These are phyloP conservation scores for Dacryopinax spathularia DNA, from an alignment of 768 basidiomycete genomes.

Conservation along the genomic window DNA sequence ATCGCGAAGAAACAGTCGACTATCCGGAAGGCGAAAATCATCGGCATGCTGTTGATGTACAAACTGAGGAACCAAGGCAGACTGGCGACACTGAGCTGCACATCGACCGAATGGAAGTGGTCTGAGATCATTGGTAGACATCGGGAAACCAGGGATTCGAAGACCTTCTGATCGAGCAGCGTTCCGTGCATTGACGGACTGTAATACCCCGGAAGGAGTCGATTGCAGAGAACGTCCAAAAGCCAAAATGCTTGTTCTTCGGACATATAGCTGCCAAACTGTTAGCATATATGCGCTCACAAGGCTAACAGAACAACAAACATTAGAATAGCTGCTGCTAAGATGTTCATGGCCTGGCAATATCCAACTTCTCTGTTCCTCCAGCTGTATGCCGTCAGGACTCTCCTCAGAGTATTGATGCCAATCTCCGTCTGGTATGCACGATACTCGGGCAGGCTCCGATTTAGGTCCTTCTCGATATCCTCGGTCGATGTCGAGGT, in stretches of 20 bases:
- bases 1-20: constrained; percentile 98
- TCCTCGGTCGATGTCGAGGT: constrained; percentile 87
- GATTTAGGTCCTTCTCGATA: constrained; percentile 94
- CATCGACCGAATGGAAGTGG: constrained; percentile 79
- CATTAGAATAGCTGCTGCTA: constrained; percentile 91
- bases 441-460: constrained; percentile 90
- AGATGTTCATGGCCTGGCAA: constrained; percentile 98
- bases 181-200: constrained; percentile 99
- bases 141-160: constrained; percentile 80
- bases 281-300: neutral
- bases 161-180: constrained; percentile 93
- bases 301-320: constrained; percentile 23
- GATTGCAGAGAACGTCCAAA: constrained; percentile 84
- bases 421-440: constrained; percentile 89
- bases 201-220: constrained; percentile 93
- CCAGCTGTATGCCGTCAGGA: constrained; percentile 89
- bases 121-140: constrained; percentile 89
- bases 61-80: constrained; percentile 96
- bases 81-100: constrained; percentile 92
- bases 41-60: constrained; percentile 88
- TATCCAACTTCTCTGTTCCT: constrained; percentile 90
- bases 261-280: constrained; percentile 77
- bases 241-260: constrained; percentile 99
- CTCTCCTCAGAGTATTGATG: constrained; percentile 68
- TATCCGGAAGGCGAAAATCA: constrained; percentile 95